Evolutionary conservation across 2,329 filamentous ascomycete genomes (phyloP).

Genomic region (Pseudogymnoascus sp.): DNA sequence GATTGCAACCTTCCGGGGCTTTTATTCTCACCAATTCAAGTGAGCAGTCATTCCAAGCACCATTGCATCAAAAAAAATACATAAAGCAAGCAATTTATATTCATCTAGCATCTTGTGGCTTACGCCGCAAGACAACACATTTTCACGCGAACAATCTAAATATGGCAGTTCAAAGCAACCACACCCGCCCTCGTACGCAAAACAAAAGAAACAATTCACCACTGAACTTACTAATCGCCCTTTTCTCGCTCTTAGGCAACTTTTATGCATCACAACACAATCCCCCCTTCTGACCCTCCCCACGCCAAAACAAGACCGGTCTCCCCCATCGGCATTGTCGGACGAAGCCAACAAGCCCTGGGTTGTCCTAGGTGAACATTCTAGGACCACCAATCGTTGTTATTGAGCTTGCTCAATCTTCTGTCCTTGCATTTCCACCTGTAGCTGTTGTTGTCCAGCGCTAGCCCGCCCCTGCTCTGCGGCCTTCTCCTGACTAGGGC

Average conservation of each 20-base stretch:
- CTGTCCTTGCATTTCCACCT: background rate
- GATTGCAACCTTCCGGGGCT: background rate
- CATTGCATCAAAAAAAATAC: background rate
- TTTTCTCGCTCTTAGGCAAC: background rate
- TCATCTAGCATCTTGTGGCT: background rate
- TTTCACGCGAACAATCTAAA: background rate
- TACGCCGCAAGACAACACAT: background rate
- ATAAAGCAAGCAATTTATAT: background rate
- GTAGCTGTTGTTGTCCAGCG: background rate
- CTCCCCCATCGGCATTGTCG: background rate
- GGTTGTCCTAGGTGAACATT: slow-evolving; percentile 10
- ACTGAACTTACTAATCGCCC: background rate
- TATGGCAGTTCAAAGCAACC: background rate
- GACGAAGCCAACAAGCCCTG: background rate
- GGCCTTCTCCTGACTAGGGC: background rate
- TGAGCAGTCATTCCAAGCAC: background rate
- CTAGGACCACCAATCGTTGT: slow-evolving; percentile 5
- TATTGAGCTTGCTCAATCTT: slow-evolving; percentile 5
- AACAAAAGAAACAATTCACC: slow-evolving; percentile 5
- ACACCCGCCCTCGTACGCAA: background rate
- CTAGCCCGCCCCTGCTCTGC: background rate
- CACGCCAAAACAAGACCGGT: background rate
- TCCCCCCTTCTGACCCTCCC: background rate
- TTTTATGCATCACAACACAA: background rate
- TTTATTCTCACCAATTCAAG: background rate